Evolutionary conservation across 2,329 filamentous ascomycete species (phyloP).

Genomic region (Thielaviopsis musarum): DNA sequence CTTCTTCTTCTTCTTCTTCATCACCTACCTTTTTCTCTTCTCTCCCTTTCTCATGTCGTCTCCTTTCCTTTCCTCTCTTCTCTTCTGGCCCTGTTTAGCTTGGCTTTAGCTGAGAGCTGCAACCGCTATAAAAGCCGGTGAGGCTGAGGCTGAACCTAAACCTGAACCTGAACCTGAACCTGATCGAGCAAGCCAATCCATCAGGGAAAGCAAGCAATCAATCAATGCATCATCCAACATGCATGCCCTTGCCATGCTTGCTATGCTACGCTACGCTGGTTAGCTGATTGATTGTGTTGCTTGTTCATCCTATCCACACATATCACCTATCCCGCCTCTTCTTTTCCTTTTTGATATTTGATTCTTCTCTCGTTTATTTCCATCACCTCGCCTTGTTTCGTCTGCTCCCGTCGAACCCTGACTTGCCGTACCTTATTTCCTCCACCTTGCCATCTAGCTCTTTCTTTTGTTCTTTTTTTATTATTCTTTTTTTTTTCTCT

Average conservation of each 20-base stretch:
- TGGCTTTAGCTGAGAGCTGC: too few species aligned
- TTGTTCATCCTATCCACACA: not conserved
- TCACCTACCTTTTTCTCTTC: not conserved
- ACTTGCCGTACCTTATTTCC: not conserved
- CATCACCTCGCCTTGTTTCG: not conserved
- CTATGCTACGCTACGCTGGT: not conserved
- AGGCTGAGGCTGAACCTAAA: too few species aligned
- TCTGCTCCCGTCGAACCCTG: not conserved
- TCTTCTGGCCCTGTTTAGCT: too few species aligned
- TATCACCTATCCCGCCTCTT: not conserved
- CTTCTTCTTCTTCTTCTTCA: not conserved
- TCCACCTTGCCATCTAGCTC: too few species aligned
- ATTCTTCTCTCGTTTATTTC: not conserved
- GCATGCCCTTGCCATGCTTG: not conserved
- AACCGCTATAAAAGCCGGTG: too few species aligned
- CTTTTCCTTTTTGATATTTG: not conserved
- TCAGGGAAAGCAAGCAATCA: too few species aligned
- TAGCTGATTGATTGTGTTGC: not conserved
- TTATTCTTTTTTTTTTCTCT: not conserved
- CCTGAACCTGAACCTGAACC: not conserved
- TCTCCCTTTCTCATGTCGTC: too few species aligned
- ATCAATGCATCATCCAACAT: not conserved
- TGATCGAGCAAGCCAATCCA: not conserved
- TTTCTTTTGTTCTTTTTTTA: not conserved
- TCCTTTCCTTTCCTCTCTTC: too few species aligned